Base-by-base conservation (phyloP, 306 rosid species). In the Quercus alba region DNA sequence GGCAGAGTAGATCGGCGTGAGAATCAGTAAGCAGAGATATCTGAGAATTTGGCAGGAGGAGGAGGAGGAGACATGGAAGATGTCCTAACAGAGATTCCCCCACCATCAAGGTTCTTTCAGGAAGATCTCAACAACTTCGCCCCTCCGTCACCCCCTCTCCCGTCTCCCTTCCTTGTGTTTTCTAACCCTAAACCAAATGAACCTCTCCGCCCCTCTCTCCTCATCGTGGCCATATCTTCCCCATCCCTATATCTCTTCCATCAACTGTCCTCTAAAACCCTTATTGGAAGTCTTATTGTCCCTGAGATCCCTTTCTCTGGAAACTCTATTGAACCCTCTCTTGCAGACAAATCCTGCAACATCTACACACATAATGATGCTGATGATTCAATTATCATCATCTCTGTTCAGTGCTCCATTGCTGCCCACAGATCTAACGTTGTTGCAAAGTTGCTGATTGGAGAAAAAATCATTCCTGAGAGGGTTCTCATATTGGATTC, bases 51-150 rank as follows among this genome's bases (percentile, higher is more conserved):
- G 28, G 28, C 28, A 26, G 28, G 28, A 26, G 28, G 28, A 25
- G 28, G 28, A 26, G 19, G 17, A 18, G 72, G 71, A 70, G 56
- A 70, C 15, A 89, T 95, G 99, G 99, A 93, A 83, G 99, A 93
- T 31, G 91, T 93, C 2, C 81, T 93, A 12, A 93, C 98, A 10
- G 98, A 93, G 79, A 82, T 83, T 79, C 91, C 98, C 25, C 96
- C 94, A 14, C 98, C 97, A 9, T 95, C 99, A 44, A 85, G 98
- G 44, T 86, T 95, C 71, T 72, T 86, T 23, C 88, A 90, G 77
- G 98, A 93, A 79, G 99, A 93, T 49, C 96, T 95, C 38, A 90
- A 93, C 87, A 93, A 71, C 73, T 95, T 93, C 80, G 74, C 95
- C 2, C 79, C 81, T 1, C 93, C 94, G 3, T 89, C 87, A 0